These are phyloP conservation scores for Neonectria punicea DNA, from an alignment of 2,329 filamentous ascomycete genomes.

Conservation along the genomic window DNA sequence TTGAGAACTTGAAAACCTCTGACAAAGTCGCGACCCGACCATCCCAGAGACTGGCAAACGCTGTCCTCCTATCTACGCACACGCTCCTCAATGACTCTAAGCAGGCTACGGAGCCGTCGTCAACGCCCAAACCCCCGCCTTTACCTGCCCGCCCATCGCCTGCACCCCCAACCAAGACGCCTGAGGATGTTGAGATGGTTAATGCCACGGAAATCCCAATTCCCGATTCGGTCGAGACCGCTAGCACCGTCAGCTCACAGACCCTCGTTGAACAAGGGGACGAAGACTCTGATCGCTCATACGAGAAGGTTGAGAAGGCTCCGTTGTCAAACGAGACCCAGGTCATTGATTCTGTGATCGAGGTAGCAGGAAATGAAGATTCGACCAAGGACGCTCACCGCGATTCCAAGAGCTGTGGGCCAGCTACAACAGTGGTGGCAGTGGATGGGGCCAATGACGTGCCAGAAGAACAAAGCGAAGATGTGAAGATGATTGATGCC, in stretches of 20 bases:
- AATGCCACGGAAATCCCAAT: slow-evolving; percentile 46
- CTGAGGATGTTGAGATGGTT: slow-evolving; percentile 49
- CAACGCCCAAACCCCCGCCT: slow-evolving; percentile 54
- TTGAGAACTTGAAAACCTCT: slow-evolving; percentile 75
- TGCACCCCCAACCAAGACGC: slow-evolving; percentile 45
- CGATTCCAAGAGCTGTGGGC: slow-evolving; percentile 6
- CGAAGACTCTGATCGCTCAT: slow-evolving; percentile 49
- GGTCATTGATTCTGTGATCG: slow-evolving; percentile 39
- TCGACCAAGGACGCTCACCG: slow-evolving; percentile 19
- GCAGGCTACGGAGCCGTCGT: slow-evolving; percentile 38
- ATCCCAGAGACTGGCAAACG: slow-evolving; percentile 79
- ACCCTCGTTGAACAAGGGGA: slow-evolving; percentile 61
- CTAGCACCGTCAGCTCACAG: slow-evolving; percentile 61
- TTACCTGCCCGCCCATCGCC: slow-evolving; percentile 61
- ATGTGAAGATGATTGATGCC: slow-evolving; percentile 46
- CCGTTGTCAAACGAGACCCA: slow-evolving; percentile 34
- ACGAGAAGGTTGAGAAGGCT: slow-evolving; percentile 47
- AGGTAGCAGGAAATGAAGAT: slow-evolving; percentile 27
- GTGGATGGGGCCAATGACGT: slow-evolving; percentile 19
- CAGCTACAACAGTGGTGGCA: slow-evolving; percentile 11
- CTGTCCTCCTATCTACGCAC: slow-evolving; percentile 73
- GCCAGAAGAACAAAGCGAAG: not conserved
- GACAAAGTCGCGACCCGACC: slow-evolving; percentile 73
- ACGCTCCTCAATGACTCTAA: slow-evolving; percentile 49
- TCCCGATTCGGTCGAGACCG: slow-evolving; percentile 49